These are phyloP conservation scores for Wickerhamomyces bisporus DNA, from an alignment of 805 yeast species.

Conservation along the genomic window DNA sequence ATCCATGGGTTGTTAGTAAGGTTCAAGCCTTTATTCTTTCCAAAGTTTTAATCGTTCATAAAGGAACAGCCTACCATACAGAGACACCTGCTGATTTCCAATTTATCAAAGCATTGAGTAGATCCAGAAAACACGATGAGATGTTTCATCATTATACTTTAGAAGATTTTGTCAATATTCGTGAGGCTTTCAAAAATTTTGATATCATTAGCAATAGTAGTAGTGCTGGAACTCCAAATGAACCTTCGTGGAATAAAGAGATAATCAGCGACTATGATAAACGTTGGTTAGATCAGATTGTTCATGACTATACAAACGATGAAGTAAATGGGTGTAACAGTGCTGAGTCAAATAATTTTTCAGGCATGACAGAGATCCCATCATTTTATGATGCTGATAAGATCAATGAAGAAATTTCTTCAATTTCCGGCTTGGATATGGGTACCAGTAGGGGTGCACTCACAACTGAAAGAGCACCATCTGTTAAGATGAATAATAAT, in stretches of 20 bases:
- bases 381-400: neutral
- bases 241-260: slow-evolving; percentile 5
- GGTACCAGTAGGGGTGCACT: too few relatives aligned
- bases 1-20: slow-evolving; percentile 22
- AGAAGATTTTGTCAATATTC: slow-evolving; percentile 11
- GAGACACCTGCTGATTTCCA: slow-evolving; percentile 5
- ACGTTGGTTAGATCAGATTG: slow-evolving; percentile 21
- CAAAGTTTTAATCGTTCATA: slow-evolving; percentile 8
- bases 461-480: too few relatives aligned
- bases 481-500: too few relatives aligned
- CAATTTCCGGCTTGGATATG: too few relatives aligned
- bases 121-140: slow-evolving; percentile 13
- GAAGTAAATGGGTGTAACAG: neutral
- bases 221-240: neutral
- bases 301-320: slow-evolving; percentile 5
- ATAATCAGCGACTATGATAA: slow-evolving; percentile 13
- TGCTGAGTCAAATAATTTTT: neutral
- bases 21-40: slow-evolving; percentile 16
- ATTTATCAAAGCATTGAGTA: slow-evolving; percentile 10
- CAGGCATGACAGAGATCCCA: neutral
- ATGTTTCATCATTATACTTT: slow-evolving; percentile 10
- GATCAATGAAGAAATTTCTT: neutral
- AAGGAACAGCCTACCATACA: slow-evolving; percentile 6
- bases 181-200: slow-evolving; percentile 4
- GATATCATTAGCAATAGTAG: slow-evolving; percentile 5